Percentiles rank a stretch among this genome's conserved stretches.
Evolutionary conservation across 345 rosid genomes (phyloP).

Genomic region (Salix exigua): DNA sequence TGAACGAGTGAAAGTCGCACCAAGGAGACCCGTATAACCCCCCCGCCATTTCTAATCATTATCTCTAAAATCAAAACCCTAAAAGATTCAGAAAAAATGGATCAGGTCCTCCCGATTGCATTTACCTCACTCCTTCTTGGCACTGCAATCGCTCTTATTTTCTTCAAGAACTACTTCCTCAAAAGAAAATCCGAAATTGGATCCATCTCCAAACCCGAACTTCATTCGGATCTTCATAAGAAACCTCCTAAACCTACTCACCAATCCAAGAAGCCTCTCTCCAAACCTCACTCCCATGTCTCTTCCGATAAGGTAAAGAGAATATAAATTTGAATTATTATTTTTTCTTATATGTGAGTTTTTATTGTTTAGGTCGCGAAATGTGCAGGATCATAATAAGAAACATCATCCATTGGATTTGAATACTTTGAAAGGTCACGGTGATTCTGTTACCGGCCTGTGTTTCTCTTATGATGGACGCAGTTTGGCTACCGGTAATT

Average conservation of each 20-base stretch:
- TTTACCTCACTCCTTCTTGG: conserved; percentile 59
- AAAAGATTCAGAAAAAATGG: conserved; percentile 41
- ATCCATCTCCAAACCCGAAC: conserved; percentile 60
- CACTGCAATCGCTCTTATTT: conserved; percentile 57
- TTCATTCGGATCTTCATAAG: conserved; percentile 49
- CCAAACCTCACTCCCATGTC: conserved; percentile 59
- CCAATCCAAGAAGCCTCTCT: conserved; percentile 54
- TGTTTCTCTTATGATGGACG: conserved; percentile 76
- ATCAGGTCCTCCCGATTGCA: conserved; percentile 44
- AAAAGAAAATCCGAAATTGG: conserved; percentile 77
- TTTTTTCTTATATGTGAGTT: background rate
- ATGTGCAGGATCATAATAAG: conserved; percentile 60
- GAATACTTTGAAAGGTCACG: conserved; percentile 95
- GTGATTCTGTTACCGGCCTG: conserved; percentile 74
- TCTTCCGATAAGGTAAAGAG: conserved; percentile 51
- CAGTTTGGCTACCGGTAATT: conserved; percentile 72
- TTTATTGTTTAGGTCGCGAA: conserved; percentile 4
- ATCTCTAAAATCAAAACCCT: background rate
- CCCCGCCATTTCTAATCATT: background rate
- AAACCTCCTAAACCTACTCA: conserved; percentile 49
- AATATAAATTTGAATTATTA: background rate
- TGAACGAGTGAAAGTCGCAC: background rate
- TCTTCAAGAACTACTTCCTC: conserved; percentile 73
- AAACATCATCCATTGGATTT: conserved; percentile 84
- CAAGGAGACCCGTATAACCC: background rate